Conservation (phyloP, 2,329 filamentous ascomycete species). For the Mariannaea sp. region DNA sequence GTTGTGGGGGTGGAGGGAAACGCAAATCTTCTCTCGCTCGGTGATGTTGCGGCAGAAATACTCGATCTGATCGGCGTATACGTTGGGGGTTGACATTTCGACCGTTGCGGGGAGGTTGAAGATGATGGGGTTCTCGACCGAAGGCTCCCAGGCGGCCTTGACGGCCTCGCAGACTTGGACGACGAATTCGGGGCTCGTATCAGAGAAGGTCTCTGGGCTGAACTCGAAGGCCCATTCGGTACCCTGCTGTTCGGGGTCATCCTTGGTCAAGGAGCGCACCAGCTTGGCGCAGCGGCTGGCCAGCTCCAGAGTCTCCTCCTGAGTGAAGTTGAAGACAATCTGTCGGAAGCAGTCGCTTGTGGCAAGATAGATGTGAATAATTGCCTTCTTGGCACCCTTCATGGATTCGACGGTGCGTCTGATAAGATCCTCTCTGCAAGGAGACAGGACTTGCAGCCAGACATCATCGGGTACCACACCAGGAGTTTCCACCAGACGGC, state of each 20-base stretch:
- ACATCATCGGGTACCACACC: conserved; percentile 66
- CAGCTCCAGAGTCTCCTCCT: conserved; percentile 79
- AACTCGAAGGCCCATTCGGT: conserved; percentile 82
- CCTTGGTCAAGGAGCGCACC: conserved; percentile 88
- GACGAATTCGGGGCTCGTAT: conserved; percentile 82
- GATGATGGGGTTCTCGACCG: conserved; percentile 80
- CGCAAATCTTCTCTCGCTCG: conserved; percentile 83
- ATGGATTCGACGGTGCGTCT: conserved; percentile 86
- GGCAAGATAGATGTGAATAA: conserved; percentile 94
- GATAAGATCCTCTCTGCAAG: conserved; percentile 91
- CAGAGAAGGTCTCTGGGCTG: conserved; percentile 87
- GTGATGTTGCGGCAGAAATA: conserved; percentile 88
- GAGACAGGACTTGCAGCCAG: conserved; percentile 88
- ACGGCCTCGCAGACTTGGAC: conserved; percentile 88
- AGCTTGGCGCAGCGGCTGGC: conserved; percentile 86
- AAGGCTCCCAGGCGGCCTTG: conserved; percentile 89
- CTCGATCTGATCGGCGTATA: conserved; percentile 96
- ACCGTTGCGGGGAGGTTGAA: conserved; percentile 97
- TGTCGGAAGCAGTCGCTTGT: conserved; percentile 94
- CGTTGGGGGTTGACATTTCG: conserved; percentile 91
- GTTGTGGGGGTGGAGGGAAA: conserved; percentile 93
- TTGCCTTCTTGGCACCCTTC: conserved; percentile 87
- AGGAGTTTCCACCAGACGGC: conserved; percentile 71
- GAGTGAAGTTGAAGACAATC: conserved; percentile 85
- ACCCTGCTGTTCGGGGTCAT: conserved; percentile 60